phyloP scores from a whole-genome alignment of 1,284 basidiomycete genomes.

The Heterobasidion parviporum region DNA sequence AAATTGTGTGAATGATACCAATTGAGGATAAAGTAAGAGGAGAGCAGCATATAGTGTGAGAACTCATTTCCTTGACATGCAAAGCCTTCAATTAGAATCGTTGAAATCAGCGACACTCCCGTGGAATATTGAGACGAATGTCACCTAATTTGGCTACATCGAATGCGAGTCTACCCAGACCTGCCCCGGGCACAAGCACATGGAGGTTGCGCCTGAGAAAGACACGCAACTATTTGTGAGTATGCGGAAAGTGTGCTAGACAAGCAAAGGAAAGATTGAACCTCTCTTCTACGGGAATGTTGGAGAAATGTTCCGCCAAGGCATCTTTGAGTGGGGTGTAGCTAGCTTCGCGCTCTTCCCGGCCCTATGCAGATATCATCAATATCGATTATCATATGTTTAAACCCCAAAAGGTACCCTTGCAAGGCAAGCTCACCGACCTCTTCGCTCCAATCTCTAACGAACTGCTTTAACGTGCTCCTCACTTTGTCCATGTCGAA shows the following conservation, averaged over 20 bases:
- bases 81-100: slow-evolving; percentile 47
- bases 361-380: slow-evolving; percentile 31
- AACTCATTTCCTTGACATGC: slow-evolving; percentile 90
- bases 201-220: slow-evolving; percentile 42
- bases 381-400: neutral
- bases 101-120: neutral
- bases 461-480: slow-evolving; percentile 85
- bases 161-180: slow-evolving; percentile 79
- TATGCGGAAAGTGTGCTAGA: neutral
- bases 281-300: slow-evolving; percentile 47
- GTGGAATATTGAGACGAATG: slow-evolving; percentile 6
- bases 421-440: slow-evolving; percentile 26
- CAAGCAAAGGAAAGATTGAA: slow-evolving; percentile 12
- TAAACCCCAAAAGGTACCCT: neutral
- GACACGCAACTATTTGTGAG: neutral
- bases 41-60: slow-evolving; percentile 86
- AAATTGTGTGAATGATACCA: slow-evolving; percentile 31
- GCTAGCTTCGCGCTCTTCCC: slow-evolving; percentile 64
- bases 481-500: slow-evolving; percentile 82
- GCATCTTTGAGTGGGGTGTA: slow-evolving; percentile 79
- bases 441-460: slow-evolving; percentile 84
- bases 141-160: slow-evolving; percentile 77
- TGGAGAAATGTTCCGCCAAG: slow-evolving; percentile 53
- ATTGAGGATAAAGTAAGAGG: slow-evolving; percentile 79
- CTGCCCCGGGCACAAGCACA: slow-evolving; percentile 85